These are phyloP conservation scores for Diaporthe australafricana DNA, from an alignment of 2,329 filamentous ascomycete genomes.

Conservation along the genomic window DNA sequence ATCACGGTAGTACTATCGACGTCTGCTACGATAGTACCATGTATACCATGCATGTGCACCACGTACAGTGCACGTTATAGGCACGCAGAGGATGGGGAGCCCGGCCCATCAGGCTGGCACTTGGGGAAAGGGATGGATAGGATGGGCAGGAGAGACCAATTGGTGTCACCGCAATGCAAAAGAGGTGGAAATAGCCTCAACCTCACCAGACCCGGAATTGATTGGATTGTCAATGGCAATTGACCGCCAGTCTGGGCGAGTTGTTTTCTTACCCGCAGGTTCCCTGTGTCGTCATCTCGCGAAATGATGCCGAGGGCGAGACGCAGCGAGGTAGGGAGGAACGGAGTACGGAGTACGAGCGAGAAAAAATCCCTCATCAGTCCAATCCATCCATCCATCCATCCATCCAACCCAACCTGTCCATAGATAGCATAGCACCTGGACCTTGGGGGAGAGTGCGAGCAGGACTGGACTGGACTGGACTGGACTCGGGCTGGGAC, in stretches of 20 bases:
- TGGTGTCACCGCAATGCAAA: constrained; percentile 32
- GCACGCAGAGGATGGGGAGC: background rate
- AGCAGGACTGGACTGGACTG: background rate
- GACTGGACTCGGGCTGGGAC: constrained; percentile 13
- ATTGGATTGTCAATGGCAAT: constrained; percentile 7
- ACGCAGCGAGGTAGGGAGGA: constrained; percentile 11
- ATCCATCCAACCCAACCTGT: too few species aligned
- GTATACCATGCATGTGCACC: too few species aligned
- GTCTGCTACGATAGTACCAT: too few species aligned
- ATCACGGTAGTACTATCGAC: constrained; percentile 9
- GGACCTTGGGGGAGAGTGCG: background rate
- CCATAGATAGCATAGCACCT: constrained; percentile 22
- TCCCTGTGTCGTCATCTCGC: constrained; percentile 36
- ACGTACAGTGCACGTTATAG: background rate
- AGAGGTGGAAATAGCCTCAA: constrained; percentile 28
- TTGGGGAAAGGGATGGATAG: constrained; percentile 8
- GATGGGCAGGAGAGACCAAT: constrained; percentile 20
- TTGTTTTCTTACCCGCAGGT: constrained; percentile 19
- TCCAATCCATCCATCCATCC: constrained; percentile 24
- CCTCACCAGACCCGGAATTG: constrained; percentile 4
- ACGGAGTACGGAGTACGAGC: constrained; percentile 15
- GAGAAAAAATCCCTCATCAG: constrained; percentile 31
- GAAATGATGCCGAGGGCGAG: constrained; percentile 36
- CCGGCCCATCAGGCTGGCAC: background rate
- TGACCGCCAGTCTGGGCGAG: constrained; percentile 34